Base-by-base conservation (phyloP, 305 asterid species). In the Fraxinus angustifolia region DNA sequence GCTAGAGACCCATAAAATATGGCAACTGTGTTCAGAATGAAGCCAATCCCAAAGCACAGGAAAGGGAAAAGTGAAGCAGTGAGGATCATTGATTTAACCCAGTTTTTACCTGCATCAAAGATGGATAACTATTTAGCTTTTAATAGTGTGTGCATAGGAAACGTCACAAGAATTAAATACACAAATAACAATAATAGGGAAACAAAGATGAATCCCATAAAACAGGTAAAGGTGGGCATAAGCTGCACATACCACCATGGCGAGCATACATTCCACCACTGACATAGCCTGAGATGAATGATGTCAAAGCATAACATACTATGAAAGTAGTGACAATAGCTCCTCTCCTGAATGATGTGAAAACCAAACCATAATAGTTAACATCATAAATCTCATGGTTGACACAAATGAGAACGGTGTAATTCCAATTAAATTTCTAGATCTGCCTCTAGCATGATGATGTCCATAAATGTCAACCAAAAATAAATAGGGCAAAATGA, bases 201-300 rank as follows among this genome's bases (percentile, higher is more conserved):
- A 31, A 71, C 50, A 36, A 28, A 50, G 23, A 72, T 36, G 36
- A 60, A 4, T 67, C 36, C 36, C 73, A 75, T 21, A 23, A 12
- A 50, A 48, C 34, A 56, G 62, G 62, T 40, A 8, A 75, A 34
- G 19, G 12, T 1, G 28, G 34, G 36, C n/a, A 38, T 30, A 48
- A 56, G 8, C 33, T 67, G 30, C 23, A 71, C 91, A 45, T 86
- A 89, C 92, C 92, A 78, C 91, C 92, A 85, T 85, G 84, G 62
- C 92, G 91, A 5, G 91, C 87, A 83, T 89, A 86, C 92, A 86
- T 89, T 81, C 91, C 91, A 78, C 90, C 90, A 80, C 91, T 89
- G 19, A 89, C 89, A 81, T 89, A 89, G 33, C 92, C 92, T 23
- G 92, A 86, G 81, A 89, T 87, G 83, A 86, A 84, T 17, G 92